Evolutionary conservation across 1,284 basidiomycete species (phyloP).

Genomic region (Cerrena zonata): DNA sequence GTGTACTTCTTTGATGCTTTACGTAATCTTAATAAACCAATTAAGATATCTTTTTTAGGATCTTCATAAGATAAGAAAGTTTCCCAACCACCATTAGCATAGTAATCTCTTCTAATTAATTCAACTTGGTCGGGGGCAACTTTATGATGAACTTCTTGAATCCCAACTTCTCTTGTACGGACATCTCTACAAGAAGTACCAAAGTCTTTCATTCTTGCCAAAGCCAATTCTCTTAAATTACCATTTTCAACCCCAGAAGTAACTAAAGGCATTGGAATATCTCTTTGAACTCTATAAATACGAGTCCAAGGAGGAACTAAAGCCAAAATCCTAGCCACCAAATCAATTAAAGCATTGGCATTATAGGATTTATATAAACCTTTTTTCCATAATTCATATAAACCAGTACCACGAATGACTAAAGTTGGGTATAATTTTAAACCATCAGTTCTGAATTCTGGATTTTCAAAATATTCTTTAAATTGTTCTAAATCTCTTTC

Average conservation of each 20-base stretch:
- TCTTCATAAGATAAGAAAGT: constrained; percentile 99
- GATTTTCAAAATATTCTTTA: constrained; percentile 98
- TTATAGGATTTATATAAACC: constrained; percentile 99
- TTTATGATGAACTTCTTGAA: constrained; percentile 98
- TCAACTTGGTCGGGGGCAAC: constrained; percentile 94
- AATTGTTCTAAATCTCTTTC: constrained; percentile 98
- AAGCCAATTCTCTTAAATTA: constrained; percentile 90
- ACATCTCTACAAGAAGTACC: constrained; percentile 97
- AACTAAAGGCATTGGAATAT: constrained; percentile 92
- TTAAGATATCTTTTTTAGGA: constrained; percentile 91
- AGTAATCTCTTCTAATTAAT: constrained; percentile 93
- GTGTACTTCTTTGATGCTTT: constrained; percentile 96
- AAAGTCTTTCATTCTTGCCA: constrained; percentile 98
- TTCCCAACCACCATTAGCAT: constrained; percentile 98
- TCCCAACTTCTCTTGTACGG: constrained; percentile 96
- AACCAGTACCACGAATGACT: constrained; percentile 94
- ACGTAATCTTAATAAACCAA: constrained; percentile 86
- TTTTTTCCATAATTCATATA: constrained; percentile 95
- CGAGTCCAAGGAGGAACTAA: constrained; percentile 98
- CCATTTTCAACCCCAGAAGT: constrained; percentile 97
- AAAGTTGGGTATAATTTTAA: constrained; percentile 98
- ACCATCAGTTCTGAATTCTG: constrained; percentile 93
- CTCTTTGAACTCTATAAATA: constrained; percentile 95
- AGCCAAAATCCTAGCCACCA: constrained; percentile 92
- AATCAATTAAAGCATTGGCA: constrained; percentile 94